Base-by-base conservation (phyloP, 805 yeast species). In the Myxozyma lipomycoides region DNA sequence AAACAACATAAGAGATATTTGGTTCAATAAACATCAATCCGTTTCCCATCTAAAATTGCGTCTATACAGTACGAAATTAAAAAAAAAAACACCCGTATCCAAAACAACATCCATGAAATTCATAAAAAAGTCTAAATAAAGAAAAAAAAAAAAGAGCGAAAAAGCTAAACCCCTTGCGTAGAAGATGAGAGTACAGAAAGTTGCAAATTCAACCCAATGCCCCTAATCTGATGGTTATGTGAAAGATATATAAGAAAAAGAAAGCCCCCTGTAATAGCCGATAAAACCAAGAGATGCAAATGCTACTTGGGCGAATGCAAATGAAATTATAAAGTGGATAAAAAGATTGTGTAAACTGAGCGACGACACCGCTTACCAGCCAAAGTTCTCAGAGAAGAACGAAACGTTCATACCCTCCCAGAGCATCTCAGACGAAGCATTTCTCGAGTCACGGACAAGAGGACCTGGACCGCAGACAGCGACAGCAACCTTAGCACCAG, bases 401-500 rank as follows among this genome's bases (percentile, higher is more conserved):
- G 57, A 45, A 37, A 65, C 56, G 28, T 51, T 45, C 46, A 43
- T 26, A 19, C 68, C 68, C 15, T 59, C 53, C 48, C 57, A 52
- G 30, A 58, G 53, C 48, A 64, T 45, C 45, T 55, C 58, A 3
- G 67, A 58, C n/a, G 56, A 58, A 12, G 59, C 55, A 41, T 64
- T 64, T 15, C 65, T 52, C 5, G 61, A 61, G 37, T 58, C 62
- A 21, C 64, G 56, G 41, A 64, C 51, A 22, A 64, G 60, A 26
- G 61, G 61, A 41, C 62, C 63, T 2, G 68, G 68, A 9, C 68
- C 68, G 49, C 68, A 64, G 23, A 59, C 57, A 28, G 62, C 66
- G 24, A 64, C 60, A 39, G 51, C 60, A 37, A 38, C 59, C 22
- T 39, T 47, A 42, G 58, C 56, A 22, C 58, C 58, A 35, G 55